Base-by-base conservation (phyloP, 495 filamentous ascomycete species). In the Lasiosphaeris hirsuta region DNA sequence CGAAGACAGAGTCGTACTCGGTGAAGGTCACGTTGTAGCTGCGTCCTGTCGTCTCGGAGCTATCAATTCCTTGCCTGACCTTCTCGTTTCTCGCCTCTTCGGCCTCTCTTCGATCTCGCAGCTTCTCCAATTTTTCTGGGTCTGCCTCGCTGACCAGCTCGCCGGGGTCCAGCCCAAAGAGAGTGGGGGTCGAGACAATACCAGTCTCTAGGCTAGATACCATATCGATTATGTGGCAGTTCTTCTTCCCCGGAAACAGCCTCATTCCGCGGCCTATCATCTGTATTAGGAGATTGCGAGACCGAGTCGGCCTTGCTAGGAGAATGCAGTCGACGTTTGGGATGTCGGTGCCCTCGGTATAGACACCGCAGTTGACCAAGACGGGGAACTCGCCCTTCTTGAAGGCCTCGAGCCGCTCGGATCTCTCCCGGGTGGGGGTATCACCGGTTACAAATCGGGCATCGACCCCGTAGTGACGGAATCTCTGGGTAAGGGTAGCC, bases 211-310 rank as follows among this genome's bases (percentile, higher is more conserved):
- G 75, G 10, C 84, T 87, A 0, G 90, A 84, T 0, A 97, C 94
- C 90, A 99, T 92, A 69, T 99, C 94, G 60, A 99, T 94, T 45
- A 99, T 78, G 69, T 97, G 94, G 62, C 94, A 99, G 63, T 97
- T 83, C 40, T 85, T 69, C 67, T 99, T 99, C 1, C 80, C 88
- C 2, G 86, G 77, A 65, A 87, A 79, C 34, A 96, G 72, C 36
- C 94, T 85, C 81, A 97, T 87, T 0, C 94, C 94, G 58, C 94
- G 84, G 0, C 94, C 94, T 47, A 99, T 96, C 94, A 99, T 99
- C 68, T 99, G 94, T 4, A 96, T 84, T 2, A 99, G 79, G 7
- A 99, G 77, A 60, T 96, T 97, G 17, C 87, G 84, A 13, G 94
- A 97, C 53, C 85, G 83, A 8, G 94, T 99, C 3, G 94, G 94